Evolutionary conservation across 495 filamentous ascomycete genomes (phyloP), one percentile per base, ranked within the genome.

Genomic region (Achaetomiella virescens): DNA sequence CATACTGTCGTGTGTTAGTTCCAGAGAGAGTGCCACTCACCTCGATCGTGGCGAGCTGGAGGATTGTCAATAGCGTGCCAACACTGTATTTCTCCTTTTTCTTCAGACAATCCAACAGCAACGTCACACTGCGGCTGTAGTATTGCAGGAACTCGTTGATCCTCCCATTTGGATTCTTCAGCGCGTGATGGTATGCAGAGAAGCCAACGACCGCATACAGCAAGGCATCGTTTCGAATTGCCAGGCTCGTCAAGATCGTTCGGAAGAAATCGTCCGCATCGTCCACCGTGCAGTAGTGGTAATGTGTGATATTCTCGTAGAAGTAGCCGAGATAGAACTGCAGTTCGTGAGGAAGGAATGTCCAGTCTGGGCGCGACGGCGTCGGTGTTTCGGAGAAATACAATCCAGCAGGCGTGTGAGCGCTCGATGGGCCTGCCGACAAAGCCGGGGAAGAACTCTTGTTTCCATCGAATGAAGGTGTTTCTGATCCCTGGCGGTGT

Each of bases 21-120:
- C 6, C 12, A 36, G 17, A 24, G 41, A 14, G 52, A 46, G 12
- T 48, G 27, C 11, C 10, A 44, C 74, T 67, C 78, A 96, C 92
- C 83, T 98, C 93, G 57, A 96, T 90, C 8, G 85, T 91, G 42
- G 91, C 91, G 38, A 97, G 82, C 59, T 97, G 90, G 38, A 98
- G 75, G 35, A 98, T 92, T 6, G 91, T 95, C 50, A 96, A 72
- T 33, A 98, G 68, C 11, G 85, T 96, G n/a, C 86, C 81, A 33
- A 86, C 76, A 37, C 63, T 86, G 61, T 89, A 86, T 56, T 78
- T 81, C 58, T 88, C 84, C 42, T 81, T 81, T 22, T 78, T 85
- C 37, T 79, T 79, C 40, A 97, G 68, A 11, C 84, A 91, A 46
- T 77, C 77, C 11, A 92, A 78, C 27, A 98, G 78, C 14, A 90